Percentiles rank a stretch among this genome's conserved stretches.
These are phyloP conservation scores for Potentilla sterilis DNA, from an alignment of 306 rosid genomes.

Conservation along the genomic window DNA sequence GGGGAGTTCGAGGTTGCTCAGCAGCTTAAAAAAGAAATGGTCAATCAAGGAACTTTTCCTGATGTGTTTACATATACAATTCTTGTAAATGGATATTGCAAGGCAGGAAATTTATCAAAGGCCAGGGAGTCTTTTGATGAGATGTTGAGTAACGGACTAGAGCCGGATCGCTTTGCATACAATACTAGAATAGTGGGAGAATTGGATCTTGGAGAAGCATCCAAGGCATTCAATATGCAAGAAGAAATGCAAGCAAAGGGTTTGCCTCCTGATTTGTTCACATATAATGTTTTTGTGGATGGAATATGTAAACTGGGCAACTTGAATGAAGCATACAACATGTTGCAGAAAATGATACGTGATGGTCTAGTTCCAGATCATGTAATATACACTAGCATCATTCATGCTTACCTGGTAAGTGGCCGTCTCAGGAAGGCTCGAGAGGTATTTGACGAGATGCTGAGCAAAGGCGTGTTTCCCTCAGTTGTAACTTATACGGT, in stretches of 20 bases:
- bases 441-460: slow-evolving; percentile 55
- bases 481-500: slow-evolving; percentile 79
- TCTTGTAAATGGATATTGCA: slow-evolving; percentile 61
- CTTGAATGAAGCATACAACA: slow-evolving; percentile 48
- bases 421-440: slow-evolving; percentile 60
- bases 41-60: slow-evolving; percentile 45
- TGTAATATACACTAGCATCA: slow-evolving; percentile 71
- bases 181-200: slow-evolving; percentile 65
- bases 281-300: slow-evolving; percentile 60
- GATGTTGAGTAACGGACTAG: slow-evolving; percentile 58
- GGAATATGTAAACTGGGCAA: slow-evolving; percentile 56
- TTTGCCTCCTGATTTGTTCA: slow-evolving; percentile 63
- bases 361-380: slow-evolving; percentile 64
- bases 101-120: slow-evolving; percentile 53
- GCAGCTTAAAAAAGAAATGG: slow-evolving; percentile 62
- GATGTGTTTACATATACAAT: slow-evolving; percentile 70
- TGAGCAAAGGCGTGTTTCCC: slow-evolving; percentile 55
- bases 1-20: slow-evolving; percentile 65
- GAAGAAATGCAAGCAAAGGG: slow-evolving; percentile 74
- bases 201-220: slow-evolving; percentile 59
- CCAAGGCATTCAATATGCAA: slow-evolving; percentile 54
- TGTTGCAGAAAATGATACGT: slow-evolving; percentile 47
- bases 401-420: slow-evolving; percentile 56
- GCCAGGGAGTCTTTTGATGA: slow-evolving; percentile 66
- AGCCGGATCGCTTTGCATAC: slow-evolving; percentile 64